Percentiles rank a stretch among this genome's conserved stretches.
phyloP scores from a whole-genome alignment of 352 stramenopile species.

The Globisporangium nagaii region DNA sequence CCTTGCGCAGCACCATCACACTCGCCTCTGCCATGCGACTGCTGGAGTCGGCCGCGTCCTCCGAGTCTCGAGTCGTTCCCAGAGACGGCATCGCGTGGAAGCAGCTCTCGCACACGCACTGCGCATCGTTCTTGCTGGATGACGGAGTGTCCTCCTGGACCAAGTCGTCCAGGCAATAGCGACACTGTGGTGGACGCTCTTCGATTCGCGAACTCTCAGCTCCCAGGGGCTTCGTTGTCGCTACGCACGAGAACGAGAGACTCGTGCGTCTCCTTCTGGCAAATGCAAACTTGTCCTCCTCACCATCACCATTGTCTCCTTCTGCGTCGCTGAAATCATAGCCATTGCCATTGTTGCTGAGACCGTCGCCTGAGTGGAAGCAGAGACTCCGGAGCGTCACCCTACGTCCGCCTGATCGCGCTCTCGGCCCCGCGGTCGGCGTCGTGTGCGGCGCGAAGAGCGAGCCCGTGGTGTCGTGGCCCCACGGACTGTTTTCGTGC shows the following conservation, averaged over 20 bases:
- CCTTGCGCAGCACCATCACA: constrained; percentile 2
- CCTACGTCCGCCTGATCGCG: background rate
- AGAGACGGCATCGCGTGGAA: background rate
- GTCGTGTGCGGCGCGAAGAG: constrained; percentile 6
- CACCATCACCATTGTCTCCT: no score
- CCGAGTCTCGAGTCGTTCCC: background rate
- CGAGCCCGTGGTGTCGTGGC: background rate
- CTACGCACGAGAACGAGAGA: background rate
- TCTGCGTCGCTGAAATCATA: background rate
- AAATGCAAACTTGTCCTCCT: background rate
- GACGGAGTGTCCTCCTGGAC: background rate
- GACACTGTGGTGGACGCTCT: background rate
- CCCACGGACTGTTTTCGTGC: constrained; percentile 6
- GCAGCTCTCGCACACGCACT: constrained; percentile 1
- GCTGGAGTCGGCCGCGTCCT: no score
- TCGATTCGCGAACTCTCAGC: background rate
- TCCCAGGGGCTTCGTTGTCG: background rate
- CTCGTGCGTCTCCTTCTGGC: background rate
- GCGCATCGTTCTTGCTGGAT: background rate
- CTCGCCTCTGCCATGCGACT: background rate
- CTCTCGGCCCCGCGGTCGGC: background rate
- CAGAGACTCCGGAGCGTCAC: constrained; percentile 2
- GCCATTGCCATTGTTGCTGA: background rate
- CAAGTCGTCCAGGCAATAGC: background rate
- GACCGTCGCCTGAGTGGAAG: background rate